Evolutionary conservation across 306 rosid genomes (phyloP).

Genomic region (Herpetospermum pedunculosum): DNA sequence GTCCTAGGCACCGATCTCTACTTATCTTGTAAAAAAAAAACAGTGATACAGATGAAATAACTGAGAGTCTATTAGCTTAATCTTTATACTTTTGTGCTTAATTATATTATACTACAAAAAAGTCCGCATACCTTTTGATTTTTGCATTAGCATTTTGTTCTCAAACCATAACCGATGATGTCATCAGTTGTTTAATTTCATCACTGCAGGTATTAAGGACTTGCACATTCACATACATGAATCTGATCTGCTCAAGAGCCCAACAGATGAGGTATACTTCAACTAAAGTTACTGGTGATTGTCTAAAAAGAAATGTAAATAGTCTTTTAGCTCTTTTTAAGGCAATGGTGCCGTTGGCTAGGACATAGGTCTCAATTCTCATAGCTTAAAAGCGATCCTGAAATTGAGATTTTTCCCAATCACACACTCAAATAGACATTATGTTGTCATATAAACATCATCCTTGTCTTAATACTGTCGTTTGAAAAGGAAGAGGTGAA

Average conservation of each 20-base stretch:
- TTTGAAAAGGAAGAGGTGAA: conserved; percentile 83
- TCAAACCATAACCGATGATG: background rate
- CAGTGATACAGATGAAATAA: background rate
- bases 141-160: background rate
- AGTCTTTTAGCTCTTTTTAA: background rate
- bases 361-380: background rate
- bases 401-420: background rate
- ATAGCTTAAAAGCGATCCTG: background rate
- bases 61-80: background rate
- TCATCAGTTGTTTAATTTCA: background rate
- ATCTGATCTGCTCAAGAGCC: conserved; percentile 57
- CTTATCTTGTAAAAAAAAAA: background rate
- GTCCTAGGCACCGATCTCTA: background rate
- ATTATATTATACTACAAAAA: background rate
- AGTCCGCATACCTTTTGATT: background rate
- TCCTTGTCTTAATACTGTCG: conserved; percentile 20
- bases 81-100: background rate
- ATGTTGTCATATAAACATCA: conserved; percentile 12
- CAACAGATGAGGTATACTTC: conserved; percentile 56
- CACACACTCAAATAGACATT: background rate
- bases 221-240: conserved; percentile 49
- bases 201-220: conserved; percentile 44
- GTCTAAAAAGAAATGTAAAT: background rate
- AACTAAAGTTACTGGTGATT: background rate
- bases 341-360: background rate